phyloP scores from a whole-genome alignment of 2,329 filamentous ascomycete genomes.

The Mycocentrospora acerina region DNA sequence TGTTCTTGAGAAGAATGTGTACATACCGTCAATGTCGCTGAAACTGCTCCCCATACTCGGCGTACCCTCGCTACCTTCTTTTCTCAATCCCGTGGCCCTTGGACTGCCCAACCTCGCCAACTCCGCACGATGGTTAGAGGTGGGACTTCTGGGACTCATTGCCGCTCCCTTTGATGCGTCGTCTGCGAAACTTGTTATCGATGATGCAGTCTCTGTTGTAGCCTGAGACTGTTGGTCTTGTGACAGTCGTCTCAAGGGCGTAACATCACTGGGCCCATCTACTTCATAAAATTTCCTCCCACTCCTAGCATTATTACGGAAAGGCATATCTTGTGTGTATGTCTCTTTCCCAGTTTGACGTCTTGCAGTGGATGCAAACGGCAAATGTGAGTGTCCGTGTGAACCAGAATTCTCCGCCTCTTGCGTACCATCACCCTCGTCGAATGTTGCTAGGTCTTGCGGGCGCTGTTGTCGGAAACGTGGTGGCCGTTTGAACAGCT shows the following conservation, averaged over 20 bases:
- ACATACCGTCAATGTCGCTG: slow-evolving; percentile 74
- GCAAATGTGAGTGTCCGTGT: slow-evolving; percentile 45
- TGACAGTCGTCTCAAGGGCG: slow-evolving; percentile 2
- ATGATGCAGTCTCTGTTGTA: slow-evolving; percentile 47
- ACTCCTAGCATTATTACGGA: slow-evolving; percentile 3
- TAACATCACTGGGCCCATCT: slow-evolving; percentile 5
- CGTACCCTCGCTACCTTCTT: slow-evolving; percentile 38
- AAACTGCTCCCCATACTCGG: slow-evolving; percentile 69
- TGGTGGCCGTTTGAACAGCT: slow-evolving; percentile 47
- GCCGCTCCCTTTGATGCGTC: slow-evolving; percentile 19
- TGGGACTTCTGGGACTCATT: slow-evolving; percentile 33
- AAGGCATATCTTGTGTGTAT: slow-evolving; percentile 11
- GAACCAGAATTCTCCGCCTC: slow-evolving; percentile 57
- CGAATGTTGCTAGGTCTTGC: slow-evolving; percentile 25
- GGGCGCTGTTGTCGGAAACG: slow-evolving; percentile 36
- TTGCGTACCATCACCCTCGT: slow-evolving; percentile 35
- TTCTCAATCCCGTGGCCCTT: slow-evolving; percentile 36
- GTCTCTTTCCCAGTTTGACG: slow-evolving; percentile 4
- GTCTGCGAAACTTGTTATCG: slow-evolving; percentile 52
- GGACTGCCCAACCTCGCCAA: slow-evolving; percentile 58
- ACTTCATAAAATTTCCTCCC: slow-evolving; percentile 11
- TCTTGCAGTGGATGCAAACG: slow-evolving; percentile 43
- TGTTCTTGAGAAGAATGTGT: too few species aligned
- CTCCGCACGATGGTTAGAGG: slow-evolving; percentile 61
- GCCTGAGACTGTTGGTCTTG: slow-evolving; percentile 21